These are phyloP conservation scores for Pythium chondricola DNA, from an alignment of 352 stramenopile species.

Conservation along the genomic window DNA sequence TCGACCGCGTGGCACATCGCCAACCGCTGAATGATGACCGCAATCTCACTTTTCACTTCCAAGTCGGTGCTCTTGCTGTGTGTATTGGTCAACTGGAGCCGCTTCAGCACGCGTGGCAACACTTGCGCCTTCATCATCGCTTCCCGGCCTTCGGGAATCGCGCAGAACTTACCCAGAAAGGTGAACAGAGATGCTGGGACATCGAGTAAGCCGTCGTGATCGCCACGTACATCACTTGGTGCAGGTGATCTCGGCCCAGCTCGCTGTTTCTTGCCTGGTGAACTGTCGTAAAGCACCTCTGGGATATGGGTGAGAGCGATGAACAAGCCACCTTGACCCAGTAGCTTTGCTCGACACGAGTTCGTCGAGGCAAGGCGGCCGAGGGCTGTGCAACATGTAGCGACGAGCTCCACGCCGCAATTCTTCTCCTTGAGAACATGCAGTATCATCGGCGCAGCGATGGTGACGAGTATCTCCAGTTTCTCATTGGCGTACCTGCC, in stretches of 20 bases:
- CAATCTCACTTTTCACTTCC: constrained; percentile 62
- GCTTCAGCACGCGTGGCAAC: constrained; percentile 62
- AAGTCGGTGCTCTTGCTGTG: constrained; percentile 21
- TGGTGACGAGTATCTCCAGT: constrained; percentile 35
- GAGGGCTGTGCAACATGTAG: constrained; percentile 46
- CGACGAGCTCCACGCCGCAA: constrained; percentile 24
- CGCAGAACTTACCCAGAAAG: constrained; percentile 55
- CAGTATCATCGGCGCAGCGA: constrained; percentile 48
- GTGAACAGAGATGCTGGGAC: constrained; percentile 60
- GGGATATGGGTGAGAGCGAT: constrained; percentile 51
- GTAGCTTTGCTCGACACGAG: constrained; percentile 29
- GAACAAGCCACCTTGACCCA: constrained; percentile 48
- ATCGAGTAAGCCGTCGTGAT: constrained; percentile 40
- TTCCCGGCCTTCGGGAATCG: constrained; percentile 42
- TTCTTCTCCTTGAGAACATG: constrained; percentile 52
- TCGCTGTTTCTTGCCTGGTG: constrained; percentile 2
- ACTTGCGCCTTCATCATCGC: constrained; percentile 59
- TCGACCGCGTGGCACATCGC: constrained; percentile 50
- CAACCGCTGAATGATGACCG: constrained; percentile 38
- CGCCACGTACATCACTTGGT: constrained; percentile 24
- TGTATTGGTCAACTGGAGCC: constrained; percentile 39
- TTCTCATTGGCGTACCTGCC: constrained; percentile 37
- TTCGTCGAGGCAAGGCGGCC: constrained; percentile 64
- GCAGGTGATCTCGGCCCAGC: constrained; percentile 4
- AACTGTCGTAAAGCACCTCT: constrained; percentile 27